phyloP scores from a whole-genome alignment of 306 rosid genomes.

The Quercus alba region DNA sequence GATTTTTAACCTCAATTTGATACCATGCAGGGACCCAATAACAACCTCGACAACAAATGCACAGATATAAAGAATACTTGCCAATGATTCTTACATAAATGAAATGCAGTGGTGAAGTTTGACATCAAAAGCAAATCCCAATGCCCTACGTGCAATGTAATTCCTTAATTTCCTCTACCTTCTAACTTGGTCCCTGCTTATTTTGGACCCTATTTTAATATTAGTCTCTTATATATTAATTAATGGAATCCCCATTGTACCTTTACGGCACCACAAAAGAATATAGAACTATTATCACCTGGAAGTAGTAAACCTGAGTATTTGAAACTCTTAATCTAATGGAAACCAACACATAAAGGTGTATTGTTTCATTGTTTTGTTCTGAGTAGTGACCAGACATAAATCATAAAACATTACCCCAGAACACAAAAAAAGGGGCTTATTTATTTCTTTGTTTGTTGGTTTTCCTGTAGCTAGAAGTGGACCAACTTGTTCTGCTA shows the following conservation, averaged over 20 bases:
- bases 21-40: background rate
- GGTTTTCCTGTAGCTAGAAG: background rate
- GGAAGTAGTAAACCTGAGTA: background rate
- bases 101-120: background rate
- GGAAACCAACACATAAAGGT: background rate
- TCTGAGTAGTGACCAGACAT: background rate
- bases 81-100: background rate
- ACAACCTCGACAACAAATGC: background rate
- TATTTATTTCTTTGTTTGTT: background rate
- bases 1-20: too few relatives aligned
- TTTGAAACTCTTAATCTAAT: conserved; percentile 1
- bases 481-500: conserved; percentile 3
- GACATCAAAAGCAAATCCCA: background rate
- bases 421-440: background rate
- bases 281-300: background rate
- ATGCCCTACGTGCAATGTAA: background rate
- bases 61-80: background rate
- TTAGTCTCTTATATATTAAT: too few relatives aligned
- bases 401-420: conserved; percentile 2
- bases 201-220: background rate
- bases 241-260: too few relatives aligned
- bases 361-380: background rate
- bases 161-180: background rate
- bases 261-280: background rate
- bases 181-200: background rate